Evolutionary conservation across 345 rosid species (phyloP).

Genomic region (Salix suchowensis): DNA sequence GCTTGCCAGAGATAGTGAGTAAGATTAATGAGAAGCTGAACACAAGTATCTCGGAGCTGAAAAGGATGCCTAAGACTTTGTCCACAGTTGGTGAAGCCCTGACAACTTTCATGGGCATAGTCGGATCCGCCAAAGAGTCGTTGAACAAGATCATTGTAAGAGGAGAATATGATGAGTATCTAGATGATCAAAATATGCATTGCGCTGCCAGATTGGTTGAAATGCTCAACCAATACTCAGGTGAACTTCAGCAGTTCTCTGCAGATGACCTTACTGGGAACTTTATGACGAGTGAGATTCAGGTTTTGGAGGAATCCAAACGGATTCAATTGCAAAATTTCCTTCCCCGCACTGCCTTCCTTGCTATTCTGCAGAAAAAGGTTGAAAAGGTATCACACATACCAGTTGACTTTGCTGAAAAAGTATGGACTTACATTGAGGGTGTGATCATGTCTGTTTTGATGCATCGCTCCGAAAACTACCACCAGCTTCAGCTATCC

Average conservation of each 20-base stretch:
- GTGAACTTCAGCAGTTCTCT: not conserved
- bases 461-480: conserved; percentile 12
- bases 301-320: conserved; percentile 26
- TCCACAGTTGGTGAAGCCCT: conserved; percentile 33
- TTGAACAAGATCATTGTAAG: conserved; percentile 33
- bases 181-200: not conserved
- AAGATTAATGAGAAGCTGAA: conserved; percentile 34
- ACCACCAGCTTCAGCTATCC: conserved; percentile 18
- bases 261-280: not conserved
- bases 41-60: conserved; percentile 3
- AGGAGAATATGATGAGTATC: conserved; percentile 43
- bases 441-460: conserved; percentile 16
- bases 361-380: too few relatives aligned
- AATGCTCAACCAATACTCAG: conserved; percentile 16
- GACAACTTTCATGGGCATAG: conserved; percentile 34
- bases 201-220: not conserved
- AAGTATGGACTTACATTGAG: too few relatives aligned
- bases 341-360: conserved; percentile 21
- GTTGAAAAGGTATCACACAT: too few relatives aligned
- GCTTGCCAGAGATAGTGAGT: conserved; percentile 30
- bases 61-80: conserved; percentile 27
- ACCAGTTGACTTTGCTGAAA: too few relatives aligned
- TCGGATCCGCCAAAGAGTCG: conserved; percentile 38
- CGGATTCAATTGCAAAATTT: conserved; percentile 36
- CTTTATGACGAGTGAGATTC: conserved; percentile 27